phyloP scores from a whole-genome alignment of 768 basidiomycete species.

The Pleurotus ostreatus region DNA sequence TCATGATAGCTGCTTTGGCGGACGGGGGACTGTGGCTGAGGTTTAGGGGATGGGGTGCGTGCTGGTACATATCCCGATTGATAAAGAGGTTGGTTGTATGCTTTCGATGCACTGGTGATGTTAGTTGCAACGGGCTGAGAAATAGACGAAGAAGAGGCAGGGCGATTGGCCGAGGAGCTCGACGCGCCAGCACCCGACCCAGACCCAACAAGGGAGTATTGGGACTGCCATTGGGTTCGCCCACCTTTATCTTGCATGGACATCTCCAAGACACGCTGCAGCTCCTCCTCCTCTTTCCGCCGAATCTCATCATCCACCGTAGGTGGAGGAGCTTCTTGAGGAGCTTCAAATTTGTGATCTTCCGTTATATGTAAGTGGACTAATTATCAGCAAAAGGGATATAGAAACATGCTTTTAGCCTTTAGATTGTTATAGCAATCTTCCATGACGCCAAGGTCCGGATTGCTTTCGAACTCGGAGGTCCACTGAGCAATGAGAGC shows the following conservation, averaged over 20 bases:
- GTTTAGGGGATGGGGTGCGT: constrained; percentile 41
- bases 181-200: constrained; percentile 2
- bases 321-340: constrained; percentile 62
- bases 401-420: constrained; percentile 61
- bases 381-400: neutral
- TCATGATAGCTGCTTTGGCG: constrained; percentile 20
- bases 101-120: constrained; percentile 13
- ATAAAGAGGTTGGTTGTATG: constrained; percentile 32
- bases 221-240: constrained; percentile 44
- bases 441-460: constrained; percentile 83
- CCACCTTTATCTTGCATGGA: constrained; percentile 92
- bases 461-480: constrained; percentile 75
- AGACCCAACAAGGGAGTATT: constrained; percentile 34
- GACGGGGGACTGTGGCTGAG: constrained; percentile 19
- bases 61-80: constrained; percentile 57
- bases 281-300: constrained; percentile 88
- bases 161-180: constrained; percentile 1
- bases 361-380: constrained; percentile 3
- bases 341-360: constrained; percentile 73
- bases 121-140: constrained; percentile 12
- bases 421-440: constrained; percentile 82
- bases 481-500: constrained; percentile 79
- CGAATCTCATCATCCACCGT: constrained; percentile 75
- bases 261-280: constrained; percentile 88
- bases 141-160: constrained; percentile 17